A percentile compares a stretch with the other conserved stretches of the same genome.
phyloP scores from a whole-genome alignment of 495 filamentous ascomycete genomes.

The Penicillium tannophilum region DNA sequence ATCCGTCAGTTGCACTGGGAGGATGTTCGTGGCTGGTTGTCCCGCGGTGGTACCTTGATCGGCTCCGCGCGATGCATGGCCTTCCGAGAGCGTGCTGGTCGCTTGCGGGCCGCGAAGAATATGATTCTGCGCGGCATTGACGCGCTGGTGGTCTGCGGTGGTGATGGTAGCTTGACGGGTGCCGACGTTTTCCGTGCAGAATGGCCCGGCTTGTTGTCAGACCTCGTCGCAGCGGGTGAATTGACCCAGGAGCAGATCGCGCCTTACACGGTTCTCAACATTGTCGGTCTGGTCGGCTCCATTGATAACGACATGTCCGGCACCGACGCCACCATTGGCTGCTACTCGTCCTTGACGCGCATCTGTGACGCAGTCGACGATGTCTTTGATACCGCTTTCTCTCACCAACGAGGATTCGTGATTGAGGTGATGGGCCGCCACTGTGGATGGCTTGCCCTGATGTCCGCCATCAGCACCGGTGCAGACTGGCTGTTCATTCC shows the following conservation, averaged over 20 bases:
- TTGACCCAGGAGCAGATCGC: slow-evolving; percentile 68
- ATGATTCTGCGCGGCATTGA: slow-evolving; percentile 91
- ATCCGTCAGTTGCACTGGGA: slow-evolving; percentile 90
- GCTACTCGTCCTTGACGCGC: slow-evolving; percentile 86
- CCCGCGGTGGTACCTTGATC: slow-evolving; percentile 94
- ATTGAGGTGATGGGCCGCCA: slow-evolving; percentile 99
- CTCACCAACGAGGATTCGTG: slow-evolving; percentile 97
- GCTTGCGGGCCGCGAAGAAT: slow-evolving; percentile 86
- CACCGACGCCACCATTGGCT: slow-evolving; percentile 97
- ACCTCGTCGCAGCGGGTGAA: slow-evolving; percentile 72
- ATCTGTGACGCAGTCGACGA: slow-evolving; percentile 95
- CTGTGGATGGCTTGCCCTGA: slow-evolving; percentile 96
- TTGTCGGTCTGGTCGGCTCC: slow-evolving; percentile 92
- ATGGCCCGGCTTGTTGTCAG: slow-evolving; percentile 83
- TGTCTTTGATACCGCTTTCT: slow-evolving; percentile 94
- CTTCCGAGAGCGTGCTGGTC: slow-evolving; percentile 84
- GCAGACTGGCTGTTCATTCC: slow-evolving; percentile 98
- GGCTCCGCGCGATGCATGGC: slow-evolving; percentile 89
- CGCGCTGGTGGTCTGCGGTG: slow-evolving; percentile 94
- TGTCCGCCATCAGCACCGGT: slow-evolving; percentile 93
- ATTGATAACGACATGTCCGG: slow-evolving; percentile 98
- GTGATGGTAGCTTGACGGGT: slow-evolving; percentile 95
- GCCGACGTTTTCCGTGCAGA: slow-evolving; percentile 91
- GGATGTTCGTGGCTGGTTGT: slow-evolving; percentile 92
- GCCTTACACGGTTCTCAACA: slow-evolving; percentile 82